Conservation (phyloP, 1,284 basidiomycete genomes). For the Papiliotrema laurentii region DNA sequence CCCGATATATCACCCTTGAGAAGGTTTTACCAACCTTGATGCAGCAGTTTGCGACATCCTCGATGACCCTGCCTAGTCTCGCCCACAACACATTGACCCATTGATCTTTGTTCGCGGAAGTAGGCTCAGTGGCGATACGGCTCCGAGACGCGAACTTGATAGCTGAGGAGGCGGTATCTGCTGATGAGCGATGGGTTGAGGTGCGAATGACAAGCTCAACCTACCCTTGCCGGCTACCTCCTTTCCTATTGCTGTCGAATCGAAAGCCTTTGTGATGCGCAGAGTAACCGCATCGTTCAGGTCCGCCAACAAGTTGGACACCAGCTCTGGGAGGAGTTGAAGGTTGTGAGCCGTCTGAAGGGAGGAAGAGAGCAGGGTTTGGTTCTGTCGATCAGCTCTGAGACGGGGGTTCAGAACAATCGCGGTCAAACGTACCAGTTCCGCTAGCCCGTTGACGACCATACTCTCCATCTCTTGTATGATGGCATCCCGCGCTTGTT, state of each 20-base stretch:
- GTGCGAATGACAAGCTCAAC: conserved; percentile 7
- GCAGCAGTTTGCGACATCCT: conserved; percentile 85
- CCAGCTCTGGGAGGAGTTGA: conserved; percentile 72
- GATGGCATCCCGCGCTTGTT: conserved; percentile 63
- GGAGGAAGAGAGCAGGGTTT: conserved; percentile 79
- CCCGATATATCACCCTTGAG: not conserved
- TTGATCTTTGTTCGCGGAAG: conserved; percentile 70
- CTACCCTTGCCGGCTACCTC: conserved; percentile 72
- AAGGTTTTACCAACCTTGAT: conserved; percentile 69
- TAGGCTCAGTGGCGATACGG: conserved; percentile 72
- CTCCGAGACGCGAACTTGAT: conserved; percentile 38
- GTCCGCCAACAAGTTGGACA: conserved; percentile 72
- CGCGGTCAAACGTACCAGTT: conserved; percentile 56
- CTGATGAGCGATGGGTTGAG: not conserved
- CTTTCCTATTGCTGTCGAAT: conserved; percentile 75
- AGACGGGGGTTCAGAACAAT: not conserved
- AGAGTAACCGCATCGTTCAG: conserved; percentile 77
- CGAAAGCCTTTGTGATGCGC: conserved; percentile 76
- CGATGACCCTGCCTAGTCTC: conserved; percentile 73
- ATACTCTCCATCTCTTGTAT: conserved; percentile 81
- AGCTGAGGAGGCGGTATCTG: conserved; percentile 9
- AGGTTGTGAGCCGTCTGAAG: conserved; percentile 94
- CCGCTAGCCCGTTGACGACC: conserved; percentile 69
- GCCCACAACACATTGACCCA: conserved; percentile 78
- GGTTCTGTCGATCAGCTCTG: conserved; percentile 58